Evolutionary conservation across 371 early-diverging fungal genomes (phyloP).

Genomic region (Conidiobolus incongruus): DNA sequence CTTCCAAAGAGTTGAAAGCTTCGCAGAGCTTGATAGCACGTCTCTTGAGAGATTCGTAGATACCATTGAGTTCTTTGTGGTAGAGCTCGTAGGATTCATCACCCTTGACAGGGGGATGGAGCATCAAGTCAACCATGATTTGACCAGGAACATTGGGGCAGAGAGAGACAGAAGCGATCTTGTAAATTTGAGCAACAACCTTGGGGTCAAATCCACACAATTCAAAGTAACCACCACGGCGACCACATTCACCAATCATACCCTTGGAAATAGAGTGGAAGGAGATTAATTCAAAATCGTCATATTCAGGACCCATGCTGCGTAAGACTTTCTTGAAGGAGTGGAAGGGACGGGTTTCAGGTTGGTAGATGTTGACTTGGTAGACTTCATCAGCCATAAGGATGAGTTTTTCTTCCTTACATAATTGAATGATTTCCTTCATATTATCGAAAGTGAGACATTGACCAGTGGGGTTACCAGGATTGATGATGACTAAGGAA

Average conservation of each 20-base stretch:
- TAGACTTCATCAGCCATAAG: constrained; percentile 95
- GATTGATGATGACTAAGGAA: constrained; percentile 90
- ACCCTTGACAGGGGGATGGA: constrained; percentile 71
- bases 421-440: constrained; percentile 56
- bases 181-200: constrained; percentile 69
- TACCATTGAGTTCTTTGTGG: constrained; percentile 38
- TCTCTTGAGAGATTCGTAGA: constrained; percentile 60
- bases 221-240: constrained; percentile 95
- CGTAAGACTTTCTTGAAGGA: constrained; percentile 79
- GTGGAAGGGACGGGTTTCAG: constrained; percentile 61
- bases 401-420: constrained; percentile 52
- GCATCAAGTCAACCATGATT: constrained; percentile 76
- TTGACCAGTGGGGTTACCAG: constrained; percentile 96
- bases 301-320: constrained; percentile 35
- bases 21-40: constrained; percentile 48
- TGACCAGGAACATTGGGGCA: constrained; percentile 80
- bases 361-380: constrained; percentile 80
- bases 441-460: constrained; percentile 62
- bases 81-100: constrained; percentile 55
- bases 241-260: constrained; percentile 95
- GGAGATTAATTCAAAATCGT: constrained; percentile 62
- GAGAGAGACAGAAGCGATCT: constrained; percentile 73
- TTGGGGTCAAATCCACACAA: constrained; percentile 50
- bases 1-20: constrained; percentile 64
- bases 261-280: constrained; percentile 95